Conservation (phyloP, 140 eudicot species). For the Bidens hawaiensis region DNA sequence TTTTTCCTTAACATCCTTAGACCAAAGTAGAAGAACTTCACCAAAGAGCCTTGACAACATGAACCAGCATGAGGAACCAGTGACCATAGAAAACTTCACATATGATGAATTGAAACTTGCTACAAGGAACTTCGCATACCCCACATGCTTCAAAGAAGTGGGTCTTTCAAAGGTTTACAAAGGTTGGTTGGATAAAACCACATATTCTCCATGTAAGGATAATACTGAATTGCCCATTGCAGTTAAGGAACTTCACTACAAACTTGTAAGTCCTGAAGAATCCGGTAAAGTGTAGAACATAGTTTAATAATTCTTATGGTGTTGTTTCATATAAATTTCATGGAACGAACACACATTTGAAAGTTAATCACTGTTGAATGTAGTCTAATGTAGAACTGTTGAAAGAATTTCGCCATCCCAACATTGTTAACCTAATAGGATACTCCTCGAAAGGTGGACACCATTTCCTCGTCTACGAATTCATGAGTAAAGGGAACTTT, state of each 20-base stretch:
- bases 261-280: background rate
- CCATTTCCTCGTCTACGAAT: constrained; percentile 20
- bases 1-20: background rate
- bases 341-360: background rate
- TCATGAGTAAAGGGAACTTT: constrained; percentile 10
- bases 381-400: constrained; percentile 1
- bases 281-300: background rate
- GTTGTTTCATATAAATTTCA: background rate
- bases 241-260: background rate
- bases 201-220: background rate
- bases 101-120: background rate
- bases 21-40: background rate
- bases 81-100: background rate
- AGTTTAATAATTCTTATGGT: background rate
- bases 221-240: background rate
- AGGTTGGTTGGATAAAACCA: constrained; percentile 14
- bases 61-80: background rate
- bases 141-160: background rate
- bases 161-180: background rate
- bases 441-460: background rate
- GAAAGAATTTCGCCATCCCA: constrained; percentile 23
- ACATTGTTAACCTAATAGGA: constrained; percentile 24
- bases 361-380: background rate
- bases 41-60: background rate
- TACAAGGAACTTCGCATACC: background rate